Evolutionary conservation across 2,329 filamentous ascomycete genomes (phyloP), one percentile per base, ranked within the genome.

Genomic region (Madurella fahalii): DNA sequence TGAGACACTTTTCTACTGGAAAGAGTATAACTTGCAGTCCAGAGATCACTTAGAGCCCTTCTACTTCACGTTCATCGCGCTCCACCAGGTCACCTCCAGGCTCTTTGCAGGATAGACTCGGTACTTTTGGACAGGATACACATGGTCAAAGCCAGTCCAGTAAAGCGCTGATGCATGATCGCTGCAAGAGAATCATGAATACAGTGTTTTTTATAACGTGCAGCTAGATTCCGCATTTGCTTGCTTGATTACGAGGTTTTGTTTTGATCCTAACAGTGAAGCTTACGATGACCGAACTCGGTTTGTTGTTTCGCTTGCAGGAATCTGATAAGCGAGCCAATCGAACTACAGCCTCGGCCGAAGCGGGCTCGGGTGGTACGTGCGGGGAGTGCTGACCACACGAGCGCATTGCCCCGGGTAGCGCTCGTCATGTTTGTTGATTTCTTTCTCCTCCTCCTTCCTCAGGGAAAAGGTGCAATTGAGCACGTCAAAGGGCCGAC

Each of bases 371-470:
- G 25, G 37, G 31, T 60, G 58, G 58, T 49, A 48, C 58, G 61
- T 63, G 60, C 60, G 58, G 59, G 54, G 53, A 50, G 45, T 47
- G 53, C 52, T 50, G 53, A 58, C 48, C 39, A 47, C 41, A 53
- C 57, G 32, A 58, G 53, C 57, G 57, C 60, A 64, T 64, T 64
- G 59, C 61, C 63, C 63, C 58, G 56, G 58, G 62, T 58, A 60
- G 54, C 60, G 61, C 56, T 46, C 53, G 45, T 30, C 52, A 56
- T 63, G 61, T 64, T 64, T 64, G 60, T 63, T 63, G 61, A 64
- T 63, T 64, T 63, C 58, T 63, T 63, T 55, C 60, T 56, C 53
- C 57, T 55, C 57, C 51, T 53, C 43, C 54, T 39, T 37, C 34
- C 49, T 39, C 25, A 47, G 48, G 50, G 39, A 58, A 58, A 61